These are phyloP conservation scores for Astragalus glycyphyllos DNA, from an alignment of 306 rosid species.

Conservation along the genomic window DNA sequence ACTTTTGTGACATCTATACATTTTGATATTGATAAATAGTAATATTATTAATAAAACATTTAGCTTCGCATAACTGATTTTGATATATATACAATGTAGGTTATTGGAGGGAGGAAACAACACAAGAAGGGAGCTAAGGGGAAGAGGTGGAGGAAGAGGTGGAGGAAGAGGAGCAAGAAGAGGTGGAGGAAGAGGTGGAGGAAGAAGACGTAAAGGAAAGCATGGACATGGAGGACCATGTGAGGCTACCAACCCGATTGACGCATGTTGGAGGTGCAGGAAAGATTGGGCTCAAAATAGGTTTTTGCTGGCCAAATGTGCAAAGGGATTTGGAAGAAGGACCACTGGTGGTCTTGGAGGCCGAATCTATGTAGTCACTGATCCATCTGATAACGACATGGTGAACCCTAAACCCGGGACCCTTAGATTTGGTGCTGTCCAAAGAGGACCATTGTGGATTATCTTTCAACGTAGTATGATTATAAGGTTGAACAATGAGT, in stretches of 20 bases:
- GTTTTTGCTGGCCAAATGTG: not conserved
- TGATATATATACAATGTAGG: not conserved
- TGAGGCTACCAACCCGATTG: slow-evolving; percentile 36
- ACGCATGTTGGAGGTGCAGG: slow-evolving; percentile 42
- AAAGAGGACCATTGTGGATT: slow-evolving; percentile 39
- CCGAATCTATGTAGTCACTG: slow-evolving; percentile 35
- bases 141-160: too few relatives aligned
- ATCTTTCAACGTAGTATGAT: slow-evolving; percentile 14
- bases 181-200: too few relatives aligned
- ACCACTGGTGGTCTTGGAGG: slow-evolving; percentile 40
- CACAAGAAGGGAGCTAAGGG: slow-evolving; percentile 24
- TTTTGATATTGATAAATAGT: too few relatives aligned
- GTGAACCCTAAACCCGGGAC: slow-evolving; percentile 26
- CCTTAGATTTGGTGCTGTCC: slow-evolving; percentile 7
- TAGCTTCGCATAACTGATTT: too few relatives aligned
- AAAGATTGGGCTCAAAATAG: slow-evolving; percentile 18
- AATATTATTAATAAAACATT: too few relatives aligned
- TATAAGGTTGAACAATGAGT: slow-evolving; percentile 26
- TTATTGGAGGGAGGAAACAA: not conserved
- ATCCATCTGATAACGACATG: slow-evolving; percentile 16
- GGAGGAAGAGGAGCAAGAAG: too few relatives aligned
- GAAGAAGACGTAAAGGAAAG: too few relatives aligned
- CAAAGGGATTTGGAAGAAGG: slow-evolving; percentile 39
- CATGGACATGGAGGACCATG: not conserved
- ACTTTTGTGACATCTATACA: too few relatives aligned